phyloP scores from a whole-genome alignment of 192 early-diverging fungal genomes.

The Rhizophagus clarus region DNA sequence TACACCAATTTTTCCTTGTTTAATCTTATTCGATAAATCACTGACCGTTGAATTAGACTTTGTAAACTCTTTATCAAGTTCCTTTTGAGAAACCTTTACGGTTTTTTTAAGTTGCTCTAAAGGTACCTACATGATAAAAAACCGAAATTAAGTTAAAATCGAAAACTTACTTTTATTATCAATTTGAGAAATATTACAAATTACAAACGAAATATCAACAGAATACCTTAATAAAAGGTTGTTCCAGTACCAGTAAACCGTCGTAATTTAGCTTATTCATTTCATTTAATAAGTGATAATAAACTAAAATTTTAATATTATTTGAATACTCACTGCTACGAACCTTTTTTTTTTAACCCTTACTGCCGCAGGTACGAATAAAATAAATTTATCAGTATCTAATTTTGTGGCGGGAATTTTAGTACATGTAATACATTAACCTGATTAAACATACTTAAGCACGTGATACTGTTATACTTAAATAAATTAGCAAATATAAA shows the following conservation, averaged over 20 bases:
- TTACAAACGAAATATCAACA: background rate
- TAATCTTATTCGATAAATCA: constrained; percentile 51
- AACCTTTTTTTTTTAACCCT: background rate
- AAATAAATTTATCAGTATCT: no score
- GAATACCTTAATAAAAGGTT: constrained; percentile 89
- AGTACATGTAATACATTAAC: no score
- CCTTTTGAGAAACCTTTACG: constrained; percentile 72
- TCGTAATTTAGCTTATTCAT: constrained; percentile 78
- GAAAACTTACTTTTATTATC: no score
- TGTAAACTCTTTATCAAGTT: constrained; percentile 79
- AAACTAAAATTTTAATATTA: background rate
- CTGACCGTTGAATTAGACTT: constrained; percentile 46
- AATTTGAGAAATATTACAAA: no score
- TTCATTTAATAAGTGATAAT: background rate
- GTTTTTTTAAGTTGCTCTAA: constrained; percentile 83
- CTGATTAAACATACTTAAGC: no score
- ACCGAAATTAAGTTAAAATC: background rate
- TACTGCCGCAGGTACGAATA: no score
- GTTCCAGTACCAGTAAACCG: constrained; percentile 86
- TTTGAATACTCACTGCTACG: background rate
- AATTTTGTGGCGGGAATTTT: background rate
- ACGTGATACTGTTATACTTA: background rate
- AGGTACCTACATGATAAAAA: constrained; percentile 61
- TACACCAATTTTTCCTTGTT: constrained; percentile 41
- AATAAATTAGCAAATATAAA: background rate